Conservation (phyloP, 169 alveolate genomes). For the Cryptosporidium bovis region DNA sequence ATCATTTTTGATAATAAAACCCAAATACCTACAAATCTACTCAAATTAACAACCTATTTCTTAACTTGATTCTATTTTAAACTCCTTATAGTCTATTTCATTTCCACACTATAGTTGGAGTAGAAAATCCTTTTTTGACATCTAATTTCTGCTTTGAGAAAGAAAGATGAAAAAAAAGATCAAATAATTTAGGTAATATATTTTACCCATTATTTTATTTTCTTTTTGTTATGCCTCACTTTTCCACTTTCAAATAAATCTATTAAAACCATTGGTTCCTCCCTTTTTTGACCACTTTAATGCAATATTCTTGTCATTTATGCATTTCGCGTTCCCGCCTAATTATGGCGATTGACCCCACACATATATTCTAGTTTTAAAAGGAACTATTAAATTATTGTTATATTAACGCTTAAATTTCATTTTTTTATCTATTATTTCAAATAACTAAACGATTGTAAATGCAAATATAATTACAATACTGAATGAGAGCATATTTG, state of each 20-base stretch:
- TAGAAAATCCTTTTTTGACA: neutral
- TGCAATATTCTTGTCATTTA: constrained; percentile 4
- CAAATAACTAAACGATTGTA: too few species aligned
- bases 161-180: neutral
- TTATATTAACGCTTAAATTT: too few species aligned
- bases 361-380: too few species aligned
- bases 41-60: neutral
- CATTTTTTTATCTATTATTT: too few species aligned
- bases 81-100: neutral
- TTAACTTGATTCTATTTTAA: neutral
- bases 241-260: neutral
- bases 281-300: constrained; percentile 31
- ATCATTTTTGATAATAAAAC: neutral
- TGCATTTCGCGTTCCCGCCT: constrained; percentile 24
- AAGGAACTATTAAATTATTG: too few species aligned
- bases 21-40: too few species aligned
- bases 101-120: neutral
- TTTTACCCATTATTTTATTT: neutral
- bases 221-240: neutral
- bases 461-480: too few species aligned
- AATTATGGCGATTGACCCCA: constrained; percentile 19
- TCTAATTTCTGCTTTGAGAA: too few species aligned
- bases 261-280: neutral
- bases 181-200: neutral
- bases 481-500: too few species aligned